A percentile compares a stretch with the other conserved stretches of the same genome.
phyloP scores from a whole-genome alignment of 805 yeast genomes.

The Yamadazyma kitorensis region DNA sequence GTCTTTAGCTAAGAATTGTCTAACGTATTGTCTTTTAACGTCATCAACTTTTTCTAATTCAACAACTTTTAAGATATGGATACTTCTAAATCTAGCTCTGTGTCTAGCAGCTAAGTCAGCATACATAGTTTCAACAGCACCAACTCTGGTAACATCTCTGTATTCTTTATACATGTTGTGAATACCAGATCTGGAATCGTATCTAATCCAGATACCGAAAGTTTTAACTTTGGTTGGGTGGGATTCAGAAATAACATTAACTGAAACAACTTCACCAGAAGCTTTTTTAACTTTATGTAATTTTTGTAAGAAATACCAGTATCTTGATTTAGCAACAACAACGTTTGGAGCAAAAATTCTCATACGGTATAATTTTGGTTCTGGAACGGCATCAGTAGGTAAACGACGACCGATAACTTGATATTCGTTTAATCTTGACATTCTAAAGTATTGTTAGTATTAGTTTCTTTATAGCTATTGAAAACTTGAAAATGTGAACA shows the following conservation, averaged over 20 bases:
- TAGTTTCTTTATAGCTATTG: not conserved
- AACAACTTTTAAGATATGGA: conserved; percentile 99
- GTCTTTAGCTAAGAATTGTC: conserved; percentile 92
- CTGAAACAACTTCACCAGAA: conserved; percentile 97
- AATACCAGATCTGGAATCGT: conserved; percentile 99
- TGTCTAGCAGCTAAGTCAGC: conserved; percentile 99
- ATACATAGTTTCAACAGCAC: conserved; percentile 98
- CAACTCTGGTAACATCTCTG: conserved; percentile 99
- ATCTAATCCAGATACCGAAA: conserved; percentile 99
- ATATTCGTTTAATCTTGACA: conserved; percentile 98
- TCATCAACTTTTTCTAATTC: conserved; percentile 97
- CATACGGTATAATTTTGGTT: conserved; percentile 99
- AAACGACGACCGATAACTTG: conserved; percentile 99
- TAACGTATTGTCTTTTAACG: conserved; percentile 98
- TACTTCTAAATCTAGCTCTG: conserved; percentile 99
- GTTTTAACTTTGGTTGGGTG: conserved; percentile 99
- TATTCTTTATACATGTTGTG: conserved; percentile 99
- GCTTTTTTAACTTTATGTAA: conserved; percentile 99
- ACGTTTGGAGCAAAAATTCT: conserved; percentile 99
- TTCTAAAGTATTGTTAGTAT: conserved; percentile 26
- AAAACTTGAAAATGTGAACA: too few relatives aligned
- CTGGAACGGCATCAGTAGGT: conserved; percentile 98
- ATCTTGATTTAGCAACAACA: conserved; percentile 99
- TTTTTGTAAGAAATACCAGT: conserved; percentile 99
- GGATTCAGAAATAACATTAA: conserved; percentile 88